Base-by-base conservation (phyloP, 2,329 filamentous ascomycete genomes). In the Penicillium sp. region DNA sequence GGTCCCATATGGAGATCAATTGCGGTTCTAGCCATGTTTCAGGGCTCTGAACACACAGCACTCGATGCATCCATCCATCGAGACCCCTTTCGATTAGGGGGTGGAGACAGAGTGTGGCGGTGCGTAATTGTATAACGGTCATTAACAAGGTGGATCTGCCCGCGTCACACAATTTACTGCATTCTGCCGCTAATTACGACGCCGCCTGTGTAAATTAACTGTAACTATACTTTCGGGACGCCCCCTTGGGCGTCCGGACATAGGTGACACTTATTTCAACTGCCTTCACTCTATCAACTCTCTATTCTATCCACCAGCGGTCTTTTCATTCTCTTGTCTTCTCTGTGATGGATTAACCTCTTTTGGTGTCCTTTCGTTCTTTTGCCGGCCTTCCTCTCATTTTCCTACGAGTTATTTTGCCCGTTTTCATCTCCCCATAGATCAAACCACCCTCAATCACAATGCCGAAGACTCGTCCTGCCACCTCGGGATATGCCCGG, bases 401-500 rank as follows among this genome's bases (percentile, higher is more conserved):
- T 39, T 51, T 43, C 31, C 8, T 31, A 52, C 36, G 19, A 39
- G 39, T 48, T 50, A 44, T 42, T 33, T 53, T 54, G 38, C 23
- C 31, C 23, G 15, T 49, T 49, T 48, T 35, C 49, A 36, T 52
- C 52, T 54, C 48, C 48, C 53, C 44, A 49, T 61, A 57, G 29
- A 61, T 52, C 44, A n/a, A 25, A 44, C 50, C 47, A 59, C 76
- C 75, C 58, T 59, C 50, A 19, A 35, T 53, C 66, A 79, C 70
- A 62, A 90, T 90, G 88, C 82, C 88, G 68, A 86, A 84, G 72
- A 80, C 79, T 61, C 83, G 88, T 57, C 89, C 88, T 61, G 82
- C 88, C 58, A 90, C 88, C 43, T 93, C 90, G 63, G 90, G 90
- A 75, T 94, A 94, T 78, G 90, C 91, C 75, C 89, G 89, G 70